Conservation (phyloP, 331 rosid genomes). For the Telfairia occidentalis region DNA sequence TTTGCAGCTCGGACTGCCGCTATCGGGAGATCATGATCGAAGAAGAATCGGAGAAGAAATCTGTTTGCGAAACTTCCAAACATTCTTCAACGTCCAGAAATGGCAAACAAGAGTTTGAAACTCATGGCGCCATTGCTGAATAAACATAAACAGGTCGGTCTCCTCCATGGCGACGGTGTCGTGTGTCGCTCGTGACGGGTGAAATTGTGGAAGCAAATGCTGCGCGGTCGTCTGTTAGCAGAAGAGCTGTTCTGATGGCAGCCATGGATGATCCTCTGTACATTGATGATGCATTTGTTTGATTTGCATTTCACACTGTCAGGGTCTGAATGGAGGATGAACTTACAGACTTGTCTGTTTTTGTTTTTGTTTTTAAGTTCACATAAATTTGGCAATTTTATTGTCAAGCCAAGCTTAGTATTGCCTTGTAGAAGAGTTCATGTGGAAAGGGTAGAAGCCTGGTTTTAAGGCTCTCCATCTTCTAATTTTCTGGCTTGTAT, state of each 20-base stretch:
- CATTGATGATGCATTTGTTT: conserved; percentile 51
- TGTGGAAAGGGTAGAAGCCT: conserved; percentile 37
- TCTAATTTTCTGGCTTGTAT: conserved; percentile 13
- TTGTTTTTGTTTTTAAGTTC: neutral
- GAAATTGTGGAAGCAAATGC: conserved; percentile 20
- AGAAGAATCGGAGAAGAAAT: conserved; percentile 52
- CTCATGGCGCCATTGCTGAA: conserved; percentile 31
- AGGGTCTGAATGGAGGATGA: conserved; percentile 39
- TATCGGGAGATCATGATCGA: conserved; percentile 57
- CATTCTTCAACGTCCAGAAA: conserved; percentile 23
- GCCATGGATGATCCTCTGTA: conserved; percentile 98
- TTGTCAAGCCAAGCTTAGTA: conserved; percentile 29
- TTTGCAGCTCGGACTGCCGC: conserved; percentile 77
- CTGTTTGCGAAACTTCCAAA: conserved; percentile 19
- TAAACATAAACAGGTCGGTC: conserved; percentile 27
- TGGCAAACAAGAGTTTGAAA: conserved; percentile 31
- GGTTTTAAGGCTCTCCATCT: conserved; percentile 43
- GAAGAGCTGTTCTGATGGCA: conserved; percentile 64
- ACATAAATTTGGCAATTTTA: conserved; percentile 25
- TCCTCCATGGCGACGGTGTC: conserved; percentile 14
- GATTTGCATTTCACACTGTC: conserved; percentile 32
- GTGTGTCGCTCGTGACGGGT: conserved; percentile 16
- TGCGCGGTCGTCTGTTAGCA: conserved; percentile 51
- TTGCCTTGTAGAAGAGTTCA: conserved; percentile 20
- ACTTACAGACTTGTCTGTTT: conserved; percentile 20